Evolutionary conservation across 1,284 basidiomycete genomes (phyloP).

Genomic region (Puccinia coronata): DNA sequence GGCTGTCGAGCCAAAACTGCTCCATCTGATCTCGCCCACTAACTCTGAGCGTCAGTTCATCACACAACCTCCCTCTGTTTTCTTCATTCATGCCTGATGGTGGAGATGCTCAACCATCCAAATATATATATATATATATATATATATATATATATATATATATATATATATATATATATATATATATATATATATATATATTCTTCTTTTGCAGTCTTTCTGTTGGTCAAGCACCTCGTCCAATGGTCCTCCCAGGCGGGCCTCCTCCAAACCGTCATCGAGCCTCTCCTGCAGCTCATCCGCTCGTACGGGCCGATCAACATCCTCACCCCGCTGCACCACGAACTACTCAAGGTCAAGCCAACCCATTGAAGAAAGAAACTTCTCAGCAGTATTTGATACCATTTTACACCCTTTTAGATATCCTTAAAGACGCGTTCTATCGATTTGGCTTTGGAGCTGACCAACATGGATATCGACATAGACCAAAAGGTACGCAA

Average conservation of each 20-base stretch:
- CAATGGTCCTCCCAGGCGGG: neutral
- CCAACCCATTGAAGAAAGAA: neutral
- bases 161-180: too few species aligned
- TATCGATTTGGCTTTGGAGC: neutral
- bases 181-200: too few species aligned
- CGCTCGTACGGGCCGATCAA: conserved; percentile 1
- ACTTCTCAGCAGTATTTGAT: neutral
- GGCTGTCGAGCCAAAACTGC: conserved; percentile 9
- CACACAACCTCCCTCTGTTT: too few species aligned
- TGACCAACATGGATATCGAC: conserved; percentile 33
- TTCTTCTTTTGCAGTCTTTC: too few species aligned
- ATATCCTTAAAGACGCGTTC: conserved; percentile 19
- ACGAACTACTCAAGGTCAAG: conserved; percentile 26
- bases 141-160: too few species aligned
- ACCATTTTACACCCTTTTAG: conserved; percentile 8
- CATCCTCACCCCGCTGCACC: conserved; percentile 34
- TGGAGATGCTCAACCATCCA: too few species aligned
- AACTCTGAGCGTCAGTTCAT: neutral
- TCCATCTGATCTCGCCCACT: neutral
- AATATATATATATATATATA: too few species aligned
- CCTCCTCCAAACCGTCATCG: conserved; percentile 2
- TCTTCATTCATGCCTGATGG: too few species aligned
- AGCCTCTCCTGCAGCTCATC: conserved; percentile 19
- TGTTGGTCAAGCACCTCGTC: conserved; percentile 3
- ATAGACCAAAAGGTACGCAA: conserved; percentile 25